Evolutionary conservation across 2,329 filamentous ascomycete genomes (phyloP).

Genomic region (Botryotinia narcissicola): DNA sequence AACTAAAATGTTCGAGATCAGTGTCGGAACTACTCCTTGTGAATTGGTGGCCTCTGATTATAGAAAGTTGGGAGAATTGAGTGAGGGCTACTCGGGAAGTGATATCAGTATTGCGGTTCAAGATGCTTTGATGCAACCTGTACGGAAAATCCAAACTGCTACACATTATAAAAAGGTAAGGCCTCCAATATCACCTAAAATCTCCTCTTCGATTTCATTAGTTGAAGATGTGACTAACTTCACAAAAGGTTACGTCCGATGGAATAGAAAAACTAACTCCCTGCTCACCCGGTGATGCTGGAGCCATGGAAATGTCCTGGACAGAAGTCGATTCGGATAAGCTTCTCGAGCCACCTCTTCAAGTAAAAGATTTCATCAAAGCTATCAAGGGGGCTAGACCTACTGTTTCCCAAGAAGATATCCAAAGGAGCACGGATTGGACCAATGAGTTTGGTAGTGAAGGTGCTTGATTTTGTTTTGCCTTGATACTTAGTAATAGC

Average conservation of each 20-base stretch:
- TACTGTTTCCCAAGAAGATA: slow-evolving; percentile 84
- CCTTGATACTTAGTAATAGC: not conserved
- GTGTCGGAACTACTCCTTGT: slow-evolving; percentile 90
- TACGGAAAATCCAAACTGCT: slow-evolving; percentile 93
- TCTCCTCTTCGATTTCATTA: not conserved
- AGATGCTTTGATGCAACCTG: slow-evolving; percentile 94
- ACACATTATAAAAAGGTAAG: slow-evolving; percentile 93
- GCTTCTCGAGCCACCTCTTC: slow-evolving; percentile 80
- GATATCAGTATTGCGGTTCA: slow-evolving; percentile 97
- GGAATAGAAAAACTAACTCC: slow-evolving; percentile 71
- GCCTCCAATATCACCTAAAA: not conserved
- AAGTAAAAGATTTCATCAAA: slow-evolving; percentile 89
- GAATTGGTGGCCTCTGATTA: slow-evolving; percentile 76
- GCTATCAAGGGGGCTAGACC: slow-evolving; percentile 85
- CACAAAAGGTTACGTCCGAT: slow-evolving; percentile 64
- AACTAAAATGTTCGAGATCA: slow-evolving; percentile 79
- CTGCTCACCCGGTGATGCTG: slow-evolving; percentile 85
- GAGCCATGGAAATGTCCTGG: slow-evolving; percentile 92
- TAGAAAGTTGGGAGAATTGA: slow-evolving; percentile 72
- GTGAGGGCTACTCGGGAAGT: slow-evolving; percentile 92
- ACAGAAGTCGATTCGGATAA: slow-evolving; percentile 80
- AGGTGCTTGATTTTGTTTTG: slow-evolving; percentile 46
- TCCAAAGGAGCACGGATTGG: slow-evolving; percentile 85
- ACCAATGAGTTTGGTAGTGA: slow-evolving; percentile 95
- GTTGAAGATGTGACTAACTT: slow-evolving; percentile 16